A percentile compares a stretch with the other conserved stretches of the same genome.
Evolutionary conservation across 352 stramenopile species (phyloP).

Genomic region (Phytophthora syringae): DNA sequence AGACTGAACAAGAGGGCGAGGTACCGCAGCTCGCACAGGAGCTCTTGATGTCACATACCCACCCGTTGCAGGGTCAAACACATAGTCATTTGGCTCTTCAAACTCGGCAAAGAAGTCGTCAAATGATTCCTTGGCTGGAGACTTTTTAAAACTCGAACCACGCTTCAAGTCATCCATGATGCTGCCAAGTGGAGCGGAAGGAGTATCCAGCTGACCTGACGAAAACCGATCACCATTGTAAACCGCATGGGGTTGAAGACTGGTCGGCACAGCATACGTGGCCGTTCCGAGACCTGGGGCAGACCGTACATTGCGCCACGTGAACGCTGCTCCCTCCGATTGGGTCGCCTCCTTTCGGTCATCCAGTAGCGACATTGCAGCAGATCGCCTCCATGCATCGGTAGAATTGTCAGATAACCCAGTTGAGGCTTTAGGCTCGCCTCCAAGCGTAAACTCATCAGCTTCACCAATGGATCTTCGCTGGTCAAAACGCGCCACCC

Average conservation of each 20-base stretch:
- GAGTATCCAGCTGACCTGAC: slow-evolving; percentile 13
- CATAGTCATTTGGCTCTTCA: slow-evolving; percentile 78
- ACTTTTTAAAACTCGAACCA: slow-evolving; percentile 16
- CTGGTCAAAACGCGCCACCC: slow-evolving; percentile 66
- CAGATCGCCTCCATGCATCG: slow-evolving; percentile 30
- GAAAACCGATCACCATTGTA: slow-evolving; percentile 14
- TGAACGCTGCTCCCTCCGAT: slow-evolving; percentile 30
- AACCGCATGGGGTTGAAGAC: slow-evolving; percentile 25
- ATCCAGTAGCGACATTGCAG: slow-evolving; percentile 26
- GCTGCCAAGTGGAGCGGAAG: slow-evolving; percentile 20
- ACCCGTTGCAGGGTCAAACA: slow-evolving; percentile 66
- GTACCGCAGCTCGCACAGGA: slow-evolving; percentile 8
- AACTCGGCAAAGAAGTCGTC: slow-evolving; percentile 83
- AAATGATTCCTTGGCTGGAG: slow-evolving; percentile 38
- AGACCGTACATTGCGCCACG: slow-evolving; percentile 48
- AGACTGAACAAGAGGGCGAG: slow-evolving; percentile 8
- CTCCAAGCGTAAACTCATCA: slow-evolving; percentile 26
- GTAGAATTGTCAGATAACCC: slow-evolving; percentile 13
- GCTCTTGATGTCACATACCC: slow-evolving; percentile 54
- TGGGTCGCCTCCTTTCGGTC: slow-evolving; percentile 21
- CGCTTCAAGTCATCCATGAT: slow-evolving; percentile 78
- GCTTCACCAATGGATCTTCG: slow-evolving; percentile 34
- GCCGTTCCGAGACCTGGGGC: slow-evolving; percentile 30
- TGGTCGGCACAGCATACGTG: slow-evolving; percentile 55
- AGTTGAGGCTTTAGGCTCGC: background rate